Evolutionary conservation across 2,329 filamentous ascomycete species (phyloP).

Genomic region (Nakataea oryzae): DNA sequence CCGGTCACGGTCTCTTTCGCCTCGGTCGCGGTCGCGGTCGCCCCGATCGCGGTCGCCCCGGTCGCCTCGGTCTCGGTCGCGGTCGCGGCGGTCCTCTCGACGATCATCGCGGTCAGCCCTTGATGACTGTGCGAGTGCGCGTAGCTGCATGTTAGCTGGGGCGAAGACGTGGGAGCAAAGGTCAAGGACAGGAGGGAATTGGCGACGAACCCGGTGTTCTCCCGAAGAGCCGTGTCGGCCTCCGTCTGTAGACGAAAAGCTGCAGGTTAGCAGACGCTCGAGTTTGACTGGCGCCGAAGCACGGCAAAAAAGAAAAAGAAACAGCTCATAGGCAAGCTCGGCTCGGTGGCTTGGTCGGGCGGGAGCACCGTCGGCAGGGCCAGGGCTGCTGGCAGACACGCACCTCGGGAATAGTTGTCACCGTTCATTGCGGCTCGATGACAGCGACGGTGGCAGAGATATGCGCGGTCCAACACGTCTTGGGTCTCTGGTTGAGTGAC

Average conservation of each 20-base stretch:
- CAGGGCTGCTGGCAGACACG: conserved; percentile 14
- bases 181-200: background rate
- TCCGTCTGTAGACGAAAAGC: conserved; percentile 27
- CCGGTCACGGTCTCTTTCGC: conserved; percentile 19
- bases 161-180: background rate
- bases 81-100: conserved; percentile 4
- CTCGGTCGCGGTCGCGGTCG: conserved; percentile 11
- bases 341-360: conserved; percentile 3
- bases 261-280: conserved; percentile 10
- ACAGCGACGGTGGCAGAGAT: background rate
- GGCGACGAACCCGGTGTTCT: conserved; percentile 39
- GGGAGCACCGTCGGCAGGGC: conserved; percentile 1
- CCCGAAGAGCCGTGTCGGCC: conserved; percentile 40
- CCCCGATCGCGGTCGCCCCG: conserved; percentile 5
- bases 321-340: conserved; percentile 5
- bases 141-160: conserved; percentile 5
- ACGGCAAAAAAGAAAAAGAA: background rate
- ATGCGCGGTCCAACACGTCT: background rate
- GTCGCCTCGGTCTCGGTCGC: conserved; percentile 15
- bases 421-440: conserved; percentile 59
- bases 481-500: background rate
- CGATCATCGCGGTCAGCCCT: conserved; percentile 21
- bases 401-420: conserved; percentile 72
- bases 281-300: background rate
- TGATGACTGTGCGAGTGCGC: conserved; percentile 13